Percentiles rank a stretch among this genome's conserved stretches.
These are phyloP conservation scores for Hypoxylon sp. DNA, from an alignment of 2,329 filamentous ascomycete genomes.

Conservation along the genomic window DNA sequence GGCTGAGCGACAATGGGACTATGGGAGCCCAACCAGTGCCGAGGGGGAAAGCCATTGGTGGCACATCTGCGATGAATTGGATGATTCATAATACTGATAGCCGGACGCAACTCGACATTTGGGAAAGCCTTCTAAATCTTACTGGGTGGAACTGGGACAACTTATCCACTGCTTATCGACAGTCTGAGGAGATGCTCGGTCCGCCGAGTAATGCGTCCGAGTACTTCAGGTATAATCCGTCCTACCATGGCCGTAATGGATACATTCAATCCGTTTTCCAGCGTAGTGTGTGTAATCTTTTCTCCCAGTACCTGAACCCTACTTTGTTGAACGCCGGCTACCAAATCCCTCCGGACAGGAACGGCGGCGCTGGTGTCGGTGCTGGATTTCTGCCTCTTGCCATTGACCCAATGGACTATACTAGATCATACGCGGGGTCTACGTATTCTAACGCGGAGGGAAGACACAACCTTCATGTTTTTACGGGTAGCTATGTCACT, in stretches of 20 bases:
- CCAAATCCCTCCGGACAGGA: constrained; percentile 7
- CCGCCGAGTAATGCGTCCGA: constrained; percentile 12
- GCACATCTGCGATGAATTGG: constrained; percentile 27
- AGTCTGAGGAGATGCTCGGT: constrained; percentile 21
- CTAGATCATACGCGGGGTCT: constrained; percentile 20
- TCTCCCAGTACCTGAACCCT: constrained; percentile 14
- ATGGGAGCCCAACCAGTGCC: constrained; percentile 16
- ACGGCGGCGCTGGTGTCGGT: constrained; percentile 17
- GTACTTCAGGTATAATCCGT: constrained; percentile 16
- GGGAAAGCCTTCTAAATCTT: constrained; percentile 22
- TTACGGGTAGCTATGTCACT: neutral
- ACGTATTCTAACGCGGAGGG: neutral
- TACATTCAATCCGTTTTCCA: constrained; percentile 21
- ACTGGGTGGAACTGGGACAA: constrained; percentile 23
- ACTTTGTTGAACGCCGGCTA: constrained; percentile 12
- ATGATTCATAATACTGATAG: constrained; percentile 26
- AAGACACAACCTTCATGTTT: neutral
- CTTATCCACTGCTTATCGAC: constrained; percentile 15
- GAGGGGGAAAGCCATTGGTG: constrained; percentile 15
- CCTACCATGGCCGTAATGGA: constrained; percentile 10
- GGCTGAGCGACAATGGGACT: constrained; percentile 20
- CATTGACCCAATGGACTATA: constrained; percentile 19
- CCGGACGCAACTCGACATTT: constrained; percentile 21
- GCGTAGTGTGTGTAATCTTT: constrained; percentile 20
- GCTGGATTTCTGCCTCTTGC: constrained; percentile 15